Evolutionary conservation across 163 green algal species (phyloP).

Genomic region (Coccomyxa subellipsoidea): DNA sequence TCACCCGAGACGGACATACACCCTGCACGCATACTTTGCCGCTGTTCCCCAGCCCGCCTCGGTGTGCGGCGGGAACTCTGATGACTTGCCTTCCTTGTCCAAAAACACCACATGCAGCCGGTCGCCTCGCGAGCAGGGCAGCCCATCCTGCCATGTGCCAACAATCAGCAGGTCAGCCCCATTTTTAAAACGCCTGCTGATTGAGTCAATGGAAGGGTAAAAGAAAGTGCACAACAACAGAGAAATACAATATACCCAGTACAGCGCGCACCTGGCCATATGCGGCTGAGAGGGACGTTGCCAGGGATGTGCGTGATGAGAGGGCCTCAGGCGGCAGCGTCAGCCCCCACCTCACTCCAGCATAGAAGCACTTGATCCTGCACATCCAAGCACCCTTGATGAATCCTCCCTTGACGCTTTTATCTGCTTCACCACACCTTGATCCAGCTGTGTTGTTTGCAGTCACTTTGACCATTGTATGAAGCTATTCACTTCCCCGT

Average conservation of each 20-base stretch:
- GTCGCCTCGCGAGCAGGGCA: constrained; percentile 43
- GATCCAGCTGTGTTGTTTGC: not conserved
- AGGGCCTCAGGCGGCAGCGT: constrained; percentile 36
- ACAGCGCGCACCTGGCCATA: not conserved
- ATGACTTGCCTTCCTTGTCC: constrained; percentile 24
- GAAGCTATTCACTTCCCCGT: not conserved
- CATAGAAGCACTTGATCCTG: constrained; percentile 56
- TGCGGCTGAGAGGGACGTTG: constrained; percentile 32
- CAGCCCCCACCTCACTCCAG: constrained; percentile 55
- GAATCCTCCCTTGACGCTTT: not conserved
- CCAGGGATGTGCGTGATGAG: constrained; percentile 39
- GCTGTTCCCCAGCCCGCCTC: not conserved
- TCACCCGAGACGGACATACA: constrained; percentile 1
- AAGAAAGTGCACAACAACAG: not conserved
- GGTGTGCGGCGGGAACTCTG: constrained; percentile 26
- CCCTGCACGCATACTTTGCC: not conserved
- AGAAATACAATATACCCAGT: not conserved
- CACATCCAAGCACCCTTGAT: not conserved
- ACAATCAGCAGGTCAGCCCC: not conserved
- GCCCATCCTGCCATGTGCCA: constrained; percentile 43
- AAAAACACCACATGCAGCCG: constrained; percentile 52
- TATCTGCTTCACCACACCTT: not conserved
- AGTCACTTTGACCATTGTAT: not conserved
- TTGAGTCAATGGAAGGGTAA: not conserved
- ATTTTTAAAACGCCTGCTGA: not conserved